phyloP scores from a whole-genome alignment of 2,329 filamentous ascomycete species.

The Colletotrichum melonis region DNA sequence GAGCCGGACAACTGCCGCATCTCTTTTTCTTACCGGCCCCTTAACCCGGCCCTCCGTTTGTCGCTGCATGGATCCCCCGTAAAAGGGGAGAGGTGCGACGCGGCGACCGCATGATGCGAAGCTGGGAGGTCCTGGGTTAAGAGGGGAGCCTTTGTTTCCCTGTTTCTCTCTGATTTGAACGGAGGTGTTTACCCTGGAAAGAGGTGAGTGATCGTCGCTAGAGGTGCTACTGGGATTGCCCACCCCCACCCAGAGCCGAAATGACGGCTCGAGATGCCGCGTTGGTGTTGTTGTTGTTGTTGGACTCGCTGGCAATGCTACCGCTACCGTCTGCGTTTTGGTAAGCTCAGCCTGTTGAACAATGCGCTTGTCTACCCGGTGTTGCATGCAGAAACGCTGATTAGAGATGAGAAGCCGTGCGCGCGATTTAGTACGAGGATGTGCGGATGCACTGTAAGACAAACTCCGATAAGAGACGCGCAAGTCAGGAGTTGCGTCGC shows the following conservation, averaged over 20 bases:
- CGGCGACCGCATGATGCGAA: conserved; percentile 17
- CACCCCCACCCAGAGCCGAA: conserved; percentile 19
- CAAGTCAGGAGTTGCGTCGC: conserved; percentile 15
- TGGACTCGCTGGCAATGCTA: background rate
- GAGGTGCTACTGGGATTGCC: background rate
- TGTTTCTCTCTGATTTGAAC: conserved; percentile 29
- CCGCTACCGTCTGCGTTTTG: background rate
- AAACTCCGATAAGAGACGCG: background rate
- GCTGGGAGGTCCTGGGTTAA: conserved; percentile 17
- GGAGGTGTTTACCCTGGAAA: conserved; percentile 12
- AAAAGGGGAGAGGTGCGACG: conserved; percentile 25
- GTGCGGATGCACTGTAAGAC: background rate
- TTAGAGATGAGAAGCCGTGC: background rate
- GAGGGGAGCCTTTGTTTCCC: conserved; percentile 18
- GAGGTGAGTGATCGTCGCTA: conserved; percentile 11
- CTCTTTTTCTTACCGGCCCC: conserved; percentile 20
- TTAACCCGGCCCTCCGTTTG: conserved; percentile 26
- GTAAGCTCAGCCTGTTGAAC: background rate
- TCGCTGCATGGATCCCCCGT: conserved; percentile 28
- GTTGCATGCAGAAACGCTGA: conserved; percentile 9
- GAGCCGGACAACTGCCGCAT: conserved; percentile 32
- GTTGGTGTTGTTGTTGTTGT: conserved; percentile 1
- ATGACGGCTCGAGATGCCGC: conserved; percentile 22
- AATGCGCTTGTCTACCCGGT: background rate
- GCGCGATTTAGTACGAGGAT: background rate